Percentiles rank a stretch among this genome's conserved stretches.
Conservation (phyloP, 2,329 filamentous ascomycete genomes). For the Pleurostoma richardsiae region DNA sequence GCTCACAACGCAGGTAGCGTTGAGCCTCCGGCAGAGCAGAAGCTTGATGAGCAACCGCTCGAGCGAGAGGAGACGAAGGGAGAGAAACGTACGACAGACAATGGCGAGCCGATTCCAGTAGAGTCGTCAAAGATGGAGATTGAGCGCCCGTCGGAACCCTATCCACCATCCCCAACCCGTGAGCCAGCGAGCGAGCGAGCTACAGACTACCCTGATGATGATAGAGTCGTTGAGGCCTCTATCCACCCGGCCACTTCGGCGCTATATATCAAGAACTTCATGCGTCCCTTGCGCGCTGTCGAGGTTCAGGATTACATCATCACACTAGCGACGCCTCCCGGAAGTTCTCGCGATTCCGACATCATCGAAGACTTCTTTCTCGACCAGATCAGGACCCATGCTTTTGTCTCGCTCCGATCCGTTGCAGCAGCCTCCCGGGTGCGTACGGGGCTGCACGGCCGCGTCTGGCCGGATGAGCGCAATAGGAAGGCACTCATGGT, state of each 20-base stretch:
- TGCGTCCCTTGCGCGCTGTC: conserved; percentile 72
- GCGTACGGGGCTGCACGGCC: conserved; percentile 69
- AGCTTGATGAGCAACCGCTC: too few species aligned
- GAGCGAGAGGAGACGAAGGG: too few species aligned
- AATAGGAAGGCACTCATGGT: conserved; percentile 80
- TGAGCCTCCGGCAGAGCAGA: too few species aligned
- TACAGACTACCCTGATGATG: conserved; percentile 16
- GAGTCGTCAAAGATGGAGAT: background rate
- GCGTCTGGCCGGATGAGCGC: conserved; percentile 82
- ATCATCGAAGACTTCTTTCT: conserved; percentile 68
- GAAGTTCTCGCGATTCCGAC: conserved; percentile 42
- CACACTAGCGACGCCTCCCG: conserved; percentile 59
- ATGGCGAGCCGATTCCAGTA: conserved; percentile 3
- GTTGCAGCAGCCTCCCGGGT: conserved; percentile 70
- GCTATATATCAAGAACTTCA: conserved; percentile 85
- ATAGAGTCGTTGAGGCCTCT: conserved; percentile 44
- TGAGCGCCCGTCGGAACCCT: too few species aligned
- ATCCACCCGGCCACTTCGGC: conserved; percentile 69
- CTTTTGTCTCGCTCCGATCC: conserved; percentile 69
- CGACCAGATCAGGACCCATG: conserved; percentile 83
- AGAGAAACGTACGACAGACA: too few species aligned
- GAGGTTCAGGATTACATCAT: conserved; percentile 65
- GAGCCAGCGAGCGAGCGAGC: too few species aligned
- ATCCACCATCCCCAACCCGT: too few species aligned
- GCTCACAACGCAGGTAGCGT: too few species aligned